Conservation (phyloP, 1,139 yeast genomes). For the Saccharomyces hybrid region DNA sequence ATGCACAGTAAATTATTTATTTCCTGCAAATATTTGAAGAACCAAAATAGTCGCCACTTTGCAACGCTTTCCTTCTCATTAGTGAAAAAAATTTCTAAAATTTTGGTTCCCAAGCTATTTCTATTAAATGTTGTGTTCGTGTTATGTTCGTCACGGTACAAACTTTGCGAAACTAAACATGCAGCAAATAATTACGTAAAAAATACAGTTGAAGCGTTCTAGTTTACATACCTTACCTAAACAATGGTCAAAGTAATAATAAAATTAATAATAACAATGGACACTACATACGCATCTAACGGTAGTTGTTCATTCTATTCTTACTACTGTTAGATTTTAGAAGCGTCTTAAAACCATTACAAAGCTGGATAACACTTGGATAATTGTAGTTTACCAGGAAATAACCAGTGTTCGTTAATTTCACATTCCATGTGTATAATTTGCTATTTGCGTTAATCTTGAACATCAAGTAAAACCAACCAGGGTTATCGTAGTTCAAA, state of each 20-base stretch:
- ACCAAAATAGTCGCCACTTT: neutral
- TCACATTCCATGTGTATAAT: constrained; percentile 82
- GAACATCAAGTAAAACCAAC: constrained; percentile 81
- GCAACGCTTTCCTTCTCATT: neutral
- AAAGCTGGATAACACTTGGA: constrained; percentile 77
- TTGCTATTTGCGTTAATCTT: constrained; percentile 68
- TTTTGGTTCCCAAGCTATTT: neutral
- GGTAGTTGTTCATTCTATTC: constrained; percentile 1
- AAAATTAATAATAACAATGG: neutral
- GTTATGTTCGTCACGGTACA: neutral
- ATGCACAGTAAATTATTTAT: too few relatives aligned
- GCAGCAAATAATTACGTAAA: neutral
- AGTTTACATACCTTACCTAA: neutral
- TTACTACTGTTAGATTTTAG: constrained; percentile 31
- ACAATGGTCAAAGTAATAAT: neutral
- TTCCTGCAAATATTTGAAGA: neutral
- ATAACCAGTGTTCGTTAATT: constrained; percentile 80
- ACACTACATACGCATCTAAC: neutral
- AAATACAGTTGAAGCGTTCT: neutral
- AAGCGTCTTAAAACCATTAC: constrained; percentile 84
- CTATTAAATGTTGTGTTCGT: neutral
- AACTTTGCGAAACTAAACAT: neutral
- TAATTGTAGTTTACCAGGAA: constrained; percentile 71
- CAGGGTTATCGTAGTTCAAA: constrained; percentile 85
- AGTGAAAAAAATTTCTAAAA: neutral